phyloP scores from a whole-genome alignment of 73 alveolate species.

The Uronychia binucleata region DNA sequence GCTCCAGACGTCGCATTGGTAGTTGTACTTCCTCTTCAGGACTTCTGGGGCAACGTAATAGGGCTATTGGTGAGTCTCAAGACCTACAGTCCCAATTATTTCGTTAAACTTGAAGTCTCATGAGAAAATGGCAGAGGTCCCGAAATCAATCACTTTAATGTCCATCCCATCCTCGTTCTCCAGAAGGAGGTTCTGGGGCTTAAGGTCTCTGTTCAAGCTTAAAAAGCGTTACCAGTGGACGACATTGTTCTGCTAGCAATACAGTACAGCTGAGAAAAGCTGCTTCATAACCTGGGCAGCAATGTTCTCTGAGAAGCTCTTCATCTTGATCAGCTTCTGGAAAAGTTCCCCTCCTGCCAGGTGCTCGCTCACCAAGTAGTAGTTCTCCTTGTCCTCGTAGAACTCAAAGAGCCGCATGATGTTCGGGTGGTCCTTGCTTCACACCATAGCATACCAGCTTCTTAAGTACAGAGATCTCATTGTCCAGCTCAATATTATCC shows the following conservation, averaged over 20 bases:
- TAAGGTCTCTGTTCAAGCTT: conserved; percentile 33
- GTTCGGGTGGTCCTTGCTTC: conserved; percentile 68
- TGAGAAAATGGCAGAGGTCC: conserved; percentile 36
- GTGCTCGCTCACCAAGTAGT: conserved; percentile 69
- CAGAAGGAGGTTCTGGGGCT: conserved; percentile 64
- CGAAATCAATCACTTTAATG: conserved; percentile 67
- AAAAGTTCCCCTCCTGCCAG: conserved; percentile 83
- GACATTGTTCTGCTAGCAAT: conserved; percentile 51
- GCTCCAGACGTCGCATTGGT: conserved; percentile 86
- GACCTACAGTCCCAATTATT: conserved; percentile 55
- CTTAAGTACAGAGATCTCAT: conserved; percentile 57
- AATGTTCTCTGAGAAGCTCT: conserved; percentile 65
- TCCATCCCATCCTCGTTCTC: conserved; percentile 32
- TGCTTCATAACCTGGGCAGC: conserved; percentile 74
- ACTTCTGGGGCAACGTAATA: conserved; percentile 85
- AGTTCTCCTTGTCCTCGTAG: conserved; percentile 70
- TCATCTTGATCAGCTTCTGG: conserved; percentile 54
- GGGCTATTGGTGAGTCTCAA: background rate
- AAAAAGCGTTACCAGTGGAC: conserved; percentile 38
- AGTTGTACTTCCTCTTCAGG: conserved; percentile 59
- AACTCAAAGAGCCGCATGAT: conserved; percentile 76
- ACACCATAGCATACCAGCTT: conserved; percentile 19
- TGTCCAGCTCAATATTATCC: conserved; percentile 19
- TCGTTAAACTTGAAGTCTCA: conserved; percentile 29
- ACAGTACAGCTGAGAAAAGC: conserved; percentile 53